phyloP scores from a whole-genome alignment of 306 rosid species.

The Argentina anserina region DNA sequence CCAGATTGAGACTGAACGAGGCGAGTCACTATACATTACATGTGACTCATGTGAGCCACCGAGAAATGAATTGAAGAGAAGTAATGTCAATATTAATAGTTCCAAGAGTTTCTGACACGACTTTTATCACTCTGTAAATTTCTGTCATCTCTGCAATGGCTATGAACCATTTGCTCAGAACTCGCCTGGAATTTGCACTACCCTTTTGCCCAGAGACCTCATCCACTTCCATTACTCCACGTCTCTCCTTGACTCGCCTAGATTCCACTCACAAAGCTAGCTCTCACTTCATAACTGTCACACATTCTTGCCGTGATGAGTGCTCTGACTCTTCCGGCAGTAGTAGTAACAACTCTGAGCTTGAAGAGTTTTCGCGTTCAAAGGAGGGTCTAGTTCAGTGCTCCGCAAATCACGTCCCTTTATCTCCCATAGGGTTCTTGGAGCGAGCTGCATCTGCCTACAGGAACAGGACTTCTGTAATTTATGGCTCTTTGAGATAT shows the following conservation, averaged over 20 bases:
- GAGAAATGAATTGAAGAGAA: too few species aligned
- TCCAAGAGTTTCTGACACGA: too few species aligned
- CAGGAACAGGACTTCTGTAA: conserved; percentile 50
- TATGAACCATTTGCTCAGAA: conserved; percentile 34
- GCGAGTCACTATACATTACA: too few species aligned
- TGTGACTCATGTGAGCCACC: too few species aligned
- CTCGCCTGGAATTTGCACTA: not conserved
- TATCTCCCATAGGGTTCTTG: conserved; percentile 70
- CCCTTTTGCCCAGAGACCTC: conserved; percentile 20
- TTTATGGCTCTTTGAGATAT: conserved; percentile 49
- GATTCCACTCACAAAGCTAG: conserved; percentile 4
- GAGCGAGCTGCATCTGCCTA: conserved; percentile 72
- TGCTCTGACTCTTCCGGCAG: conserved; percentile 18
- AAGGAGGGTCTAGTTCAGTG: conserved; percentile 59
- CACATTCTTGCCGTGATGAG: not conserved
- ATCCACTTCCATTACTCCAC: too few species aligned
- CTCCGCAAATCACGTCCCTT: conserved; percentile 59
- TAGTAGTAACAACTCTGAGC: not conserved
- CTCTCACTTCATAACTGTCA: not conserved
- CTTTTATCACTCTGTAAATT: not conserved
- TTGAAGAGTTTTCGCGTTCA: conserved; percentile 53
- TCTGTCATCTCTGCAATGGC: not conserved
- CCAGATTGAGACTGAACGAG: too few species aligned
- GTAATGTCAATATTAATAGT: too few species aligned
- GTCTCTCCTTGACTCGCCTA: conserved; percentile 14